Evolutionary conservation across 2,329 filamentous ascomycete species (phyloP), one percentile per base, ranked within the genome.

Genomic region (Cytospora schulzeri): DNA sequence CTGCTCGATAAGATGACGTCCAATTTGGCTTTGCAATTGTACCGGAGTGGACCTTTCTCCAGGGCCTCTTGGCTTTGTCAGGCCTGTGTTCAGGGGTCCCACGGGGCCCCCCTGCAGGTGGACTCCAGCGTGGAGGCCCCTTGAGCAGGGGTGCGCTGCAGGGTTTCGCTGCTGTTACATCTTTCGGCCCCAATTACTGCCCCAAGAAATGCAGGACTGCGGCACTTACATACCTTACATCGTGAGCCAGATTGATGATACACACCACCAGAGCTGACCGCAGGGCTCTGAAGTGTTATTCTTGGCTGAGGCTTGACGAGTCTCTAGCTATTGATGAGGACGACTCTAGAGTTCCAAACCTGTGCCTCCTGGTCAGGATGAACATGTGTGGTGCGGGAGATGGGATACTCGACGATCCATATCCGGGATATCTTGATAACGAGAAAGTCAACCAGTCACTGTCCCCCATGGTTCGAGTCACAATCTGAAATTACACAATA

Each of bases 11-110:
- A 56, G 33, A 60, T 66, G 64, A 60, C 60, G 64, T 66, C 55
- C 60, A 66, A 60, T 60, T 66, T 66, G 64, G 57, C 64, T 66
- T 63, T 60, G 56, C 31, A 60, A 62, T 22, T 35, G 62, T 56
- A 35, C 48, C 35, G 50, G 31, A 64, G 57, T 64, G 64, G 62
- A 64, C 60, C 60, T 62, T 52, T 31, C 52, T 41, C 53, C 60
- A 57, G 53, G 35, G 31, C 35, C 17, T 14, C n/a, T 5, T 45
- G 17, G 19, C 11, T 12, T 12, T 35, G 33, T 35, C n/a, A 14
- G 8, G n/a, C n/a, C n/a, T 48, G 45, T 48, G n/a, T 14, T 24
- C 45, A 48, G 45, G 45, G 45, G 45, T 48, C 11, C 45, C 45
- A 48, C 38, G 19, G 15, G 38, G 15, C 17, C 11, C 33, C 35